These are phyloP conservation scores for Terfezia boudieri DNA, from an alignment of 495 filamentous ascomycete species.

Conservation along the genomic window DNA sequence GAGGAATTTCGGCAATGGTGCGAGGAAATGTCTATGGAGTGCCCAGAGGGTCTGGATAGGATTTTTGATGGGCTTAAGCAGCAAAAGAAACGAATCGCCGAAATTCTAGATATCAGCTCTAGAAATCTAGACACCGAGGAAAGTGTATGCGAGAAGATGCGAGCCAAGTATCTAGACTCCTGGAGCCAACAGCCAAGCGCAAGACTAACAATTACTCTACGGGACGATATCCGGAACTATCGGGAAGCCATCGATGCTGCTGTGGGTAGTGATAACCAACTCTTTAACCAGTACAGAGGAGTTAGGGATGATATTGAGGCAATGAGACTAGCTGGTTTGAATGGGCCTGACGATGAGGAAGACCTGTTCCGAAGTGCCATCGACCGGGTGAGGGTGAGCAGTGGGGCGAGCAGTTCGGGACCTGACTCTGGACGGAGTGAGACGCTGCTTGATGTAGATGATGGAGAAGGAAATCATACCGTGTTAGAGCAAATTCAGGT, in stretches of 20 bases:
- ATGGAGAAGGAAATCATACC: slow-evolving; percentile 51
- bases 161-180: slow-evolving; percentile 83
- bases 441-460: slow-evolving; percentile 76
- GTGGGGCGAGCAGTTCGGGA: slow-evolving; percentile 29
- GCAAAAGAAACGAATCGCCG: slow-evolving; percentile 49
- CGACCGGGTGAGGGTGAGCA: slow-evolving; percentile 37
- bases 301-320: slow-evolving; percentile 80
- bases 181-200: slow-evolving; percentile 96
- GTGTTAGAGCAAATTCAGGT: slow-evolving; percentile 74
- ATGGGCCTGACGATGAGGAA: slow-evolving; percentile 57
- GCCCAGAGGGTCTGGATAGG: slow-evolving; percentile 37
- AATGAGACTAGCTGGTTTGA: slow-evolving; percentile 77
- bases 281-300: slow-evolving; percentile 61
- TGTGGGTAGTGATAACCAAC: slow-evolving; percentile 62
- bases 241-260: slow-evolving; percentile 75
- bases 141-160: slow-evolving; percentile 97
- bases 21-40: slow-evolving; percentile 66
- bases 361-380: slow-evolving; percentile 59
- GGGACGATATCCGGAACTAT: slow-evolving; percentile 69
- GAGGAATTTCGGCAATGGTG: slow-evolving; percentile 88
- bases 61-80: slow-evolving; percentile 58
- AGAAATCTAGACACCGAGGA: slow-evolving; percentile 91
- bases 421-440: slow-evolving; percentile 37
- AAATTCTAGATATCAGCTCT: slow-evolving; percentile 50
- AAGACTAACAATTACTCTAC: slow-evolving; percentile 63